phyloP scores from a whole-genome alignment of 1,284 basidiomycete species.

The Macrocystidia cucumis region DNA sequence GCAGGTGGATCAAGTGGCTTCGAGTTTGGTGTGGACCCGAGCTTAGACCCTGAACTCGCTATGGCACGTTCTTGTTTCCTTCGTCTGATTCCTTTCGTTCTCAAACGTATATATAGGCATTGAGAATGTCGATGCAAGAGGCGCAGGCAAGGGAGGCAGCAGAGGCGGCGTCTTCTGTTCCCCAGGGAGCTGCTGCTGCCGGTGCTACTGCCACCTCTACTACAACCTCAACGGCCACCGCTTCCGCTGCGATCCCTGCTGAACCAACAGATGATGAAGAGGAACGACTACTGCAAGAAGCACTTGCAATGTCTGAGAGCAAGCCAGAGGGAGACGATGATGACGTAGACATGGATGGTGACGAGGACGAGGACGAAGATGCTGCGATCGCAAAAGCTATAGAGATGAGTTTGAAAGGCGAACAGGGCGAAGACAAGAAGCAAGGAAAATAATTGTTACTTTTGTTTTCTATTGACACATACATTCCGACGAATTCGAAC shows the following conservation, averaged over 20 bases:
- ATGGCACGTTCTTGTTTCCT: conserved; percentile 55
- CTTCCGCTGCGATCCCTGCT: too few relatives aligned
- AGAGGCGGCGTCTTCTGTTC: conserved; percentile 24
- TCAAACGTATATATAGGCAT: conserved; percentile 47
- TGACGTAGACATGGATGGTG: conserved; percentile 19
- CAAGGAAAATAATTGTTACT: conserved; percentile 14
- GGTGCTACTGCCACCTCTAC: conserved; percentile 25
- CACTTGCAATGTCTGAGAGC: conserved; percentile 50
- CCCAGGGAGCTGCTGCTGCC: conserved; percentile 19
- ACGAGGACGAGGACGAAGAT: conserved; percentile 38
- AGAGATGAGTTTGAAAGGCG: conserved; percentile 48
- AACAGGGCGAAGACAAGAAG: conserved; percentile 32
- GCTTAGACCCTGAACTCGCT: conserved; percentile 92
- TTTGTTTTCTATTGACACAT: too few relatives aligned
- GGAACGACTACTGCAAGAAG: conserved; percentile 56
- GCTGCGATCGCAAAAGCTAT: conserved; percentile 50
- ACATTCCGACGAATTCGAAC: too few relatives aligned
- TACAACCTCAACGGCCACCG: conserved; percentile 16
- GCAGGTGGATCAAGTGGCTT: conserved; percentile 49
- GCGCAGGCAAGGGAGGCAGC: conserved; percentile 88
- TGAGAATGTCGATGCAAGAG: conserved; percentile 97
- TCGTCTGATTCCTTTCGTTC: neutral
- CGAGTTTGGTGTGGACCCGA: conserved; percentile 92
- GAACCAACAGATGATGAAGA: conserved; percentile 56
- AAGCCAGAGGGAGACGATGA: conserved; percentile 19